Evolutionary conservation across 2,329 filamentous ascomycete species (phyloP).

Genomic region (Colletotrichum sp.): DNA sequence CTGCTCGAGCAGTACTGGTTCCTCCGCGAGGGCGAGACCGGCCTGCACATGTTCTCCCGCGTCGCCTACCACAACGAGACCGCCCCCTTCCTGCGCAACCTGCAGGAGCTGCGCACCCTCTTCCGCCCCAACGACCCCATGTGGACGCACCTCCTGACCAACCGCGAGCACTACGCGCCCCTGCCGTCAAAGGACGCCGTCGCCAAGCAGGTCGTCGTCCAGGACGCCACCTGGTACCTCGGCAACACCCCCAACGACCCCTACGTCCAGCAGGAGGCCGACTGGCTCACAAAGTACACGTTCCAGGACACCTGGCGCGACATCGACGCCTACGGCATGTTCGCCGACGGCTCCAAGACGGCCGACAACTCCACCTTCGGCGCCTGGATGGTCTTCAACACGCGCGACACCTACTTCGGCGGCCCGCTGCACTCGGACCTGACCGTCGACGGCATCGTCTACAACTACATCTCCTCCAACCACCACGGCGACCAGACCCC

Average conservation of each 20-base stretch:
- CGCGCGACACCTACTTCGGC: conserved; percentile 62
- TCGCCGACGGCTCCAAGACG: conserved; percentile 38
- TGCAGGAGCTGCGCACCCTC: conserved; percentile 63
- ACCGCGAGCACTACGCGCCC: conserved; percentile 56
- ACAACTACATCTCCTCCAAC: conserved; percentile 65
- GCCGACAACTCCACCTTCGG: conserved; percentile 56
- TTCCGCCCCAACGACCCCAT: conserved; percentile 61
- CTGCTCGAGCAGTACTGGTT: conserved; percentile 68
- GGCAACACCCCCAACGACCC: conserved; percentile 55
- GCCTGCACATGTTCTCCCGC: conserved; percentile 62
- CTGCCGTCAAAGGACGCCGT: conserved; percentile 50
- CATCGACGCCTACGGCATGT: conserved; percentile 58
- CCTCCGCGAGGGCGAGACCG: conserved; percentile 63
- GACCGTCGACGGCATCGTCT: conserved; percentile 65
- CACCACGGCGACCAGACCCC: conserved; percentile 65
- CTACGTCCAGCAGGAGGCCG: conserved; percentile 57
- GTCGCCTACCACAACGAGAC: conserved; percentile 60
- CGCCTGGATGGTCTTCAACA: conserved; percentile 67
- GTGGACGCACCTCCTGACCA: conserved; percentile 64
- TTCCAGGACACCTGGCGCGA: conserved; percentile 61
- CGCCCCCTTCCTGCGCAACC: conserved; percentile 56
- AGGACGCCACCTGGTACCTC: conserved; percentile 67
- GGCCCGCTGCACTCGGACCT: conserved; percentile 65
- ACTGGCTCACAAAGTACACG: conserved; percentile 69
- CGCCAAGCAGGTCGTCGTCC: conserved; percentile 51